Evolutionary conservation across 768 basidiomycete genomes (phyloP).

Genomic region (Crassisporium funariophilum): DNA sequence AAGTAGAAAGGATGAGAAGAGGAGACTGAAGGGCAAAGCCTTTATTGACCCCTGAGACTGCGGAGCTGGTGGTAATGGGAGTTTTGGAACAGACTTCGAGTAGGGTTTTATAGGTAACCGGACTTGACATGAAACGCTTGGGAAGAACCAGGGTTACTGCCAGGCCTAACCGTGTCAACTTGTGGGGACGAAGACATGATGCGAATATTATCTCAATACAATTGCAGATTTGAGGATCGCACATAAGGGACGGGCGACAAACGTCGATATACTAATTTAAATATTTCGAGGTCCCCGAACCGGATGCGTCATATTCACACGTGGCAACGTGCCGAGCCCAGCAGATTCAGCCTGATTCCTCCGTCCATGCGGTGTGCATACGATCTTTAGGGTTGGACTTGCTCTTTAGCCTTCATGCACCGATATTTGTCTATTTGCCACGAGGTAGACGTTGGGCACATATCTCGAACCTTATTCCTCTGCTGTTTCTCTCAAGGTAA

Average conservation of each 20-base stretch:
- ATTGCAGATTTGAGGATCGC: conserved; percentile 20
- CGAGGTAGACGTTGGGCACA: conserved; percentile 10
- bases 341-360: conserved; percentile 8
- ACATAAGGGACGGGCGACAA: conserved; percentile 1
- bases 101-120: conserved; percentile 22
- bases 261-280: conserved; percentile 8
- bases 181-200: conserved; percentile 26
- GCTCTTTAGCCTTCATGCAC: conserved; percentile 13
- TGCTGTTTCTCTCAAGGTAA: conserved; percentile 7
- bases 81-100: not conserved
- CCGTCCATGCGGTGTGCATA: conserved; percentile 9
- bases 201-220: conserved; percentile 22
- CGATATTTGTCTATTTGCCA: conserved; percentile 10
- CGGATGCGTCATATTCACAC: conserved; percentile 20
- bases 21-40: conserved; percentile 9
- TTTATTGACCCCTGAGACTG: conserved; percentile 10
- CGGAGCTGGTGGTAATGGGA: conserved; percentile 9
- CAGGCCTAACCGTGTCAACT: conserved; percentile 24
- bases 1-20: not conserved
- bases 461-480: conserved; percentile 6
- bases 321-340: conserved; percentile 23
- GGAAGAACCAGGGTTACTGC: conserved; percentile 26
- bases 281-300: conserved; percentile 20
- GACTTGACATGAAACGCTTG: conserved; percentile 27
- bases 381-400: conserved; percentile 8